Evolutionary conservation across 306 rosid genomes (phyloP).

Genomic region (Dryas alaskensis): DNA sequence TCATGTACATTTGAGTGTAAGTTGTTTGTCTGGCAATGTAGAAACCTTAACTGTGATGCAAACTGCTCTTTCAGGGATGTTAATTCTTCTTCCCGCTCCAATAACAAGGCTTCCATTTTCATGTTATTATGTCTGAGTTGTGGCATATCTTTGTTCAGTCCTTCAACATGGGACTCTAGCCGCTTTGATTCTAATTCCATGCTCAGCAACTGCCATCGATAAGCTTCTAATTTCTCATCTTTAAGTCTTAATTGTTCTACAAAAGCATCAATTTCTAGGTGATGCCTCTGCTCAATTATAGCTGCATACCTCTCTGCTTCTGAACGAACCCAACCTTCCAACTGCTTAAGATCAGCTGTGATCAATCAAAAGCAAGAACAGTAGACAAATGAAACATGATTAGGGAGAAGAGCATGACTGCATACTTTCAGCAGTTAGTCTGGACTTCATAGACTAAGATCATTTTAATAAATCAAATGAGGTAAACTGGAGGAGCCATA

Average conservation of each 20-base stretch:
- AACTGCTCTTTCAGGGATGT: conserved; percentile 60
- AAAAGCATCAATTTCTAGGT: conserved; percentile 84
- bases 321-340: conserved; percentile 71
- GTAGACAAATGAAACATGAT: conserved; percentile 5
- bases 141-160: conserved; percentile 59
- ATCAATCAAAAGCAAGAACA: conserved; percentile 24
- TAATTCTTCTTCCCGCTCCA: conserved; percentile 59
- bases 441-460: too few species aligned
- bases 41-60: conserved; percentile 46
- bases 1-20: not conserved
- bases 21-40: conserved; percentile 32
- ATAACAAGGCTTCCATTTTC: conserved; percentile 58
- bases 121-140: conserved; percentile 70
- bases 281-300: conserved; percentile 75
- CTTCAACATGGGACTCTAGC: conserved; percentile 66
- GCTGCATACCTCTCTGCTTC: conserved; percentile 83
- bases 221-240: conserved; percentile 83
- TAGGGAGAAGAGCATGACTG: not conserved
- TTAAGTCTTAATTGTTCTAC: conserved; percentile 79
- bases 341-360: conserved; percentile 60
- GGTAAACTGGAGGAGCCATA: not conserved
- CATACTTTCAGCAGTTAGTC: too few species aligned
- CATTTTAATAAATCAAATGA: not conserved
- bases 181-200: conserved; percentile 79
- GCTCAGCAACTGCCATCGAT: conserved; percentile 78